Base-by-base conservation (phyloP, 192 early-diverging fungal species). In the Rhizophagus prolifer region DNA sequence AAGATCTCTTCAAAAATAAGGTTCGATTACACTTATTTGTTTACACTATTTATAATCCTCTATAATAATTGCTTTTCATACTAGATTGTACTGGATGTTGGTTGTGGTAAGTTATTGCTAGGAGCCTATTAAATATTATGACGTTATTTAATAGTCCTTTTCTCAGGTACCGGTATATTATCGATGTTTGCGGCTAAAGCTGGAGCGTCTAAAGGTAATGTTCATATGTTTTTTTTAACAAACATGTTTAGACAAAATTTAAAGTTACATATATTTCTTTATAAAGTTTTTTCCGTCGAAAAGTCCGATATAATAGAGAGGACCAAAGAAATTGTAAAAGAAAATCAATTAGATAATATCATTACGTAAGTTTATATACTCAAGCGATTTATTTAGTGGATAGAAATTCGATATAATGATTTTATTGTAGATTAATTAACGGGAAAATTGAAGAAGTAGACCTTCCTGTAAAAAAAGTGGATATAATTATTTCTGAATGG, bases 401-500 rank as follows among this genome's bases (percentile, higher is more conserved):
- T 31, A 13, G 5, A 19, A 64, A 64, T 23, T 30, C 4, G 26
- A 63, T n/a, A 28, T 30, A 26, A 62, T 30, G 61, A 25, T 66
- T 14, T 67, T 41, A 67, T 41, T 38, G 41, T 25, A 73, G 54
- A 46, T 88, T 99, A 70, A 86, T 97, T 34, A 91, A 96, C 85
- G 97, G 98, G 70, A 96, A 96, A 85, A 97, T 99, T 88, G 98
- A 99, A 83, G 97, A 99, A 77, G 93, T 99, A 21, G 81, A 83
- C 19, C 86, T 99, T 72, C 97, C 98, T 25, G 96, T 95, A 58
- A 89, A 93, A 67, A 93, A 98, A 81, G 97, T 98, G 41, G 98
- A 99, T 82, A 98, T 99, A 77, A 99, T 99, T 72, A 96, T 99
- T 73, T 97, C 95, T 7, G 98, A 99, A 79, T 99, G 98, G 98